phyloP scores from a whole-genome alignment of 768 basidiomycete species.

The Leccinum arenicola region DNA sequence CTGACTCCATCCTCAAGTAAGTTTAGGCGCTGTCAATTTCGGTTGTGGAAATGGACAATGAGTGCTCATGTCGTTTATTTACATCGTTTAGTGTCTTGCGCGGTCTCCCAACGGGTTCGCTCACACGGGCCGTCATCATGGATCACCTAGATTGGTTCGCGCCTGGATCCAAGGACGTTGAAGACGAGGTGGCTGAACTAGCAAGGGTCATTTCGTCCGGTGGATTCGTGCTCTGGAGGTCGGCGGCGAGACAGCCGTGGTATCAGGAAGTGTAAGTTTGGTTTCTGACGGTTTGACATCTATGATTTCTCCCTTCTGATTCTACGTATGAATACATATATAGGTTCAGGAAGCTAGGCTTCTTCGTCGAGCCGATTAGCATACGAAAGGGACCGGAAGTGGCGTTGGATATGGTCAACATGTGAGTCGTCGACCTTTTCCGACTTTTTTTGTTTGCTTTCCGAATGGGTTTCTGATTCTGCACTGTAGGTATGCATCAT shows the following conservation, averaged over 20 bases:
- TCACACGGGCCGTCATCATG: slow-evolving; percentile 69
- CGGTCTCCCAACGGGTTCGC: slow-evolving; percentile 42
- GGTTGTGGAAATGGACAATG: background rate
- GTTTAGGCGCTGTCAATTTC: slow-evolving; percentile 11
- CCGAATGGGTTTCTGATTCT: background rate
- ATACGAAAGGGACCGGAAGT: slow-evolving; percentile 46
- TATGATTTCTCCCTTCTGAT: background rate
- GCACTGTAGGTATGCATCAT: slow-evolving; percentile 30
- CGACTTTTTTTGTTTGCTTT: background rate
- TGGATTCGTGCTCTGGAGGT: slow-evolving; percentile 66
- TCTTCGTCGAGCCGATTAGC: slow-evolving; percentile 49
- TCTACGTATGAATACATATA: background rate
- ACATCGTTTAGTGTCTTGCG: slow-evolving; percentile 38
- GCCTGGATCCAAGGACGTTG: slow-evolving; percentile 44
- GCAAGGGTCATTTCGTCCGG: slow-evolving; percentile 53
- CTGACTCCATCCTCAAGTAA: slow-evolving; percentile 67
- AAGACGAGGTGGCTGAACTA: slow-evolving; percentile 54
- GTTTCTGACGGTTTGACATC: background rate
- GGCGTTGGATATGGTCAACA: slow-evolving; percentile 69
- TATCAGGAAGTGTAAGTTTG: slow-evolving; percentile 48
- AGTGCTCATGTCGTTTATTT: background rate
- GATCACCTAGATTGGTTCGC: slow-evolving; percentile 65
- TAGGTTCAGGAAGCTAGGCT: slow-evolving; percentile 53
- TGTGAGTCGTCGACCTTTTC: slow-evolving; percentile 39
- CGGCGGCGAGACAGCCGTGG: slow-evolving; percentile 64